Evolutionary conservation across 2,329 filamentous ascomycete genomes (phyloP).

Genomic region (Colletotrichum magnum): DNA sequence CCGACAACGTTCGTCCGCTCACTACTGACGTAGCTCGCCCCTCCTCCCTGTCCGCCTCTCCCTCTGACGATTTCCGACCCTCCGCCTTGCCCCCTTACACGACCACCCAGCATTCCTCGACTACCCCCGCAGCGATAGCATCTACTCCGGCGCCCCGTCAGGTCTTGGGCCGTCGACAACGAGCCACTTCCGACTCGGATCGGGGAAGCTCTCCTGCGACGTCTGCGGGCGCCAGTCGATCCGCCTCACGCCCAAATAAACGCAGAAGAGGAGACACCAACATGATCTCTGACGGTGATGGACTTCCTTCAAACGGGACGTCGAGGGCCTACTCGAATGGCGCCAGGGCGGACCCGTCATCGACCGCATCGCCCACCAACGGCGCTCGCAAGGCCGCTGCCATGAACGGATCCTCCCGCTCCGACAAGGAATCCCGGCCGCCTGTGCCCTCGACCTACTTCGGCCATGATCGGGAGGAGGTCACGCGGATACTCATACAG

Average conservation of each 20-base stretch:
- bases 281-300: conserved; percentile 75
- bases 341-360: conserved; percentile 60
- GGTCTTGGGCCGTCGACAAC: conserved; percentile 70
- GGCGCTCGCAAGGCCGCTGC: conserved; percentile 53
- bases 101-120: conserved; percentile 45
- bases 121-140: conserved; percentile 57
- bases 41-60: conserved; percentile 39
- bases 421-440: conserved; percentile 48
- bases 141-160: conserved; percentile 52
- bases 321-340: conserved; percentile 71
- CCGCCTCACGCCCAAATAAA: conserved; percentile 51
- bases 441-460: conserved; percentile 68
- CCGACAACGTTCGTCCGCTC: conserved; percentile 62
- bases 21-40: conserved; percentile 47
- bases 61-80: conserved; percentile 32
- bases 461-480: conserved; percentile 92
- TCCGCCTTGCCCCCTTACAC: conserved; percentile 40
- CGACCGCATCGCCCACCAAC: conserved; percentile 55
- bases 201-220: conserved; percentile 46
- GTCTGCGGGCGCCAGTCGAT: conserved; percentile 43
- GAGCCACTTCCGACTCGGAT: conserved; percentile 58
- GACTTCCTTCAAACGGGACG: conserved; percentile 65
- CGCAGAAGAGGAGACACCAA: conserved; percentile 71
- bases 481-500: conserved; percentile 93
- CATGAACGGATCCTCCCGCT: conserved; percentile 44